Evolutionary conservation across 78 protist genomes (phyloP).

Genomic region (Dictyostelium citrinum): DNA sequence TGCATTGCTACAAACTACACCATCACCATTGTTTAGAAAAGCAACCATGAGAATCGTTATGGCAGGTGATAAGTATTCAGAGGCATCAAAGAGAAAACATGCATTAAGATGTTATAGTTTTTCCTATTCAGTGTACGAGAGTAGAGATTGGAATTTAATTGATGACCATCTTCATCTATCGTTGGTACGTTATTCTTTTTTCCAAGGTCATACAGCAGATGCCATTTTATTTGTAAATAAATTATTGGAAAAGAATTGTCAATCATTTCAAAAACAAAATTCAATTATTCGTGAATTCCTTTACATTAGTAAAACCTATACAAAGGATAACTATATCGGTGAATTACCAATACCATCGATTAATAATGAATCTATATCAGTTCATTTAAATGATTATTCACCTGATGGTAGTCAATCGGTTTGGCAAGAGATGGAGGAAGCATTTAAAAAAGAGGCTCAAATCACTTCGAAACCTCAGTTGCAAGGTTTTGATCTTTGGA

Average conservation of each 20-base stretch:
- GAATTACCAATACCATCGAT: conserved; percentile 55
- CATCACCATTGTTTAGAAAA: conserved; percentile 51
- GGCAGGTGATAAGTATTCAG: conserved; percentile 73
- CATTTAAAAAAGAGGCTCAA: conserved; percentile 57
- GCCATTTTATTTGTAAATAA: conserved; percentile 57
- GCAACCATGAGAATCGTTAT: conserved; percentile 62
- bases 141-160: conserved; percentile 67
- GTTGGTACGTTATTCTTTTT: conserved; percentile 64
- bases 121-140: conserved; percentile 50
- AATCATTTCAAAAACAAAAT: conserved; percentile 57
- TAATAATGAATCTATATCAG: conserved; percentile 9
- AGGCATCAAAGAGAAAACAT: conserved; percentile 42
- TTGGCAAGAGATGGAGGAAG: conserved; percentile 73
- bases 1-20: conserved; percentile 6
- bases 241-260: conserved; percentile 64
- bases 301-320: conserved; percentile 37
- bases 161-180: conserved; percentile 71
- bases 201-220: conserved; percentile 69
- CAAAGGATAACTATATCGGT: conserved; percentile 54
- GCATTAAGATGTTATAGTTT: conserved; percentile 61
- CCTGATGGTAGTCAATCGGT: conserved; percentile 22
- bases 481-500: conserved; percentile 76
- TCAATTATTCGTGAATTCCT: conserved; percentile 69
- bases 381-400: conserved; percentile 38
- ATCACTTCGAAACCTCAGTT: conserved; percentile 38